Base-by-base conservation (phyloP, 2,329 filamentous ascomycete species). In the Endothia cerciana region DNA sequence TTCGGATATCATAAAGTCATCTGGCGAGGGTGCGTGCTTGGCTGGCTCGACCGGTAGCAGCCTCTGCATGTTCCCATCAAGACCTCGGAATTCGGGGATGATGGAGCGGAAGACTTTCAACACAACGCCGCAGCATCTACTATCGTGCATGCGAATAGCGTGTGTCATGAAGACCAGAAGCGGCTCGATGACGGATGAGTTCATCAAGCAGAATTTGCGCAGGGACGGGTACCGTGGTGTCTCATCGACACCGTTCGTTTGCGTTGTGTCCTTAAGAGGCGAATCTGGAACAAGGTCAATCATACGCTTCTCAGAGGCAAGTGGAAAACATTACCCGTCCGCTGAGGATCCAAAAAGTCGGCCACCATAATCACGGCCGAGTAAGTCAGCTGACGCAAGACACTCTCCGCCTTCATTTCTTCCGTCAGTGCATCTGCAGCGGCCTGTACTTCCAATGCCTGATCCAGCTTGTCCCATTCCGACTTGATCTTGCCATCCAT, bases 331-430 rank as follows among this genome's bases (percentile, higher is more conserved):
- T 79, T 82, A 89, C 87, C 89, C 76, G 78, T 83, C 79, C 87
- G 81, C 59, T 84, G 83, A 17, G 93, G 91, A 75, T 97, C 94
- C 28, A 99, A 83, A 72, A 98, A 89, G 71, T 93, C 91, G 8
- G 93, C 92, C 69, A 97, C 91, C 85, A 98, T 93, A 72, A 95
- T 89, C 38, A 97, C 93, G 1, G 94, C 92, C 3, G 93, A 93
- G 77, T 96, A 95, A 0, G 94, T 97, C 60, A 98, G 85, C 75
- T 97, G 93, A 25, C 95, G 88, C 56, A 99, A 81, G 38, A 99
- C 96, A 74, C 94, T 98, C 77, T 99, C 95, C 7, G 92, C 90
- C 78, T 97, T 97, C 95, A 99, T 99, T 79, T 99, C 95, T 71
- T 97, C 93, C 1, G 91, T 92, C 62, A 99, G 80, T 67, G 92